Evolutionary conservation across 2,329 filamentous ascomycete species (phyloP), one percentile per base, ranked within the genome.

Genomic region (Neonectria faginata): DNA sequence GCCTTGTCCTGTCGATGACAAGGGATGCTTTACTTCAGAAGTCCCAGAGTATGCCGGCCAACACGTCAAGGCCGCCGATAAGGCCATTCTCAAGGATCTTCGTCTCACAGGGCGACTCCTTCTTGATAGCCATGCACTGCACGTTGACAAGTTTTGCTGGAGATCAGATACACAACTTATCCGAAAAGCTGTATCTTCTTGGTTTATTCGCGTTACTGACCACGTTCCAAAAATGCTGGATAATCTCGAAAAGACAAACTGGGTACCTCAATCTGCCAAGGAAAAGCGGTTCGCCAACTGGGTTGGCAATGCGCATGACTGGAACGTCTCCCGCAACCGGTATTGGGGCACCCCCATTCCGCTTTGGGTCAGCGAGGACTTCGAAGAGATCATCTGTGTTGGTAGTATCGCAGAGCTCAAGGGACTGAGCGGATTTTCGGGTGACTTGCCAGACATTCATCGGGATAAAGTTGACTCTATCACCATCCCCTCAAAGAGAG

Each of bases 1-100:
- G 10, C 91, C 91, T 5, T 92, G 92, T 73, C 91, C 91, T 8
- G 89, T 93, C 22, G 88, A 92, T 71, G 87, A 90, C 12, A 73
- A 74, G 47, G 73, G 72, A 16, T 67, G 61, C 25, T 75, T 74
- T 44, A 75, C 73, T 5, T 56, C 67, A 8, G 69, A 74, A 39
- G 62, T 75, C 8, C 59, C 67, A 6, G 70, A 74, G 2, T 75
- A 72, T 45, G 70, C 57, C 27, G 73, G 73, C 1, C 64, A 67
- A 27, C 68, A 74, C 52, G 73, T 75, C 54, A 74, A 75, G 60
- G 60, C 50, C 27, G 73, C 73, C 10, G 72, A 75, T 41, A 73
- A 74, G 57, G 58, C 57, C n/a, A 75, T 75, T 57, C 57, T 74
- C 27, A 73, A 70, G 41, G 71, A 73, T 53, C 59, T 75, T n/a